phyloP scores from a whole-genome alignment of 805 yeast species.

The Monosporozyma unispora region DNA sequence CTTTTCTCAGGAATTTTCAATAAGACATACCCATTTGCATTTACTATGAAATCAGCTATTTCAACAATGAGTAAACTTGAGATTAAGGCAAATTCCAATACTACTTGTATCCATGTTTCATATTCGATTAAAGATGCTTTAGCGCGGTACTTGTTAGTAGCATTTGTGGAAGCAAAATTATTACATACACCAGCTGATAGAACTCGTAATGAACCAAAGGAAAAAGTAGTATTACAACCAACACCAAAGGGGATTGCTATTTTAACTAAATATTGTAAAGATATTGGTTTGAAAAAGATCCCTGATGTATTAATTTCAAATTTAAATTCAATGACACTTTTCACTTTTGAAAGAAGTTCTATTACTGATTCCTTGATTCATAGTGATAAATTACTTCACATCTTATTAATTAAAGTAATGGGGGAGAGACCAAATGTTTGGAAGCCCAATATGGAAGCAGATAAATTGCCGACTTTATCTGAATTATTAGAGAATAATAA shows the following conservation, averaged over 20 bases:
- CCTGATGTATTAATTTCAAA: constrained; percentile 45
- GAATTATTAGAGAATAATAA: constrained; percentile 25
- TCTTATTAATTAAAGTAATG: constrained; percentile 53
- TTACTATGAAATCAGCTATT: constrained; percentile 44
- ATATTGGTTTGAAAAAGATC: constrained; percentile 41
- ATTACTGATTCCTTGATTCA: constrained; percentile 49
- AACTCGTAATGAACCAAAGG: constrained; percentile 44
- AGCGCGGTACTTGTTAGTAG: constrained; percentile 38
- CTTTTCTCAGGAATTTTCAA: constrained; percentile 8
- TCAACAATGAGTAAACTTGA: constrained; percentile 40
- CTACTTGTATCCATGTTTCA: constrained; percentile 45
- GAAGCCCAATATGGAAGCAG: constrained; percentile 48
- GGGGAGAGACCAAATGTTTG: constrained; percentile 66
- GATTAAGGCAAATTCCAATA: constrained; percentile 39
- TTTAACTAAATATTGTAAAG: constrained; percentile 49
- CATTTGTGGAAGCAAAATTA: constrained; percentile 52
- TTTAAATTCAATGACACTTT: constrained; percentile 64
- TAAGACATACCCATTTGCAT: constrained; percentile 42
- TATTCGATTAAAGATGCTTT: constrained; percentile 45
- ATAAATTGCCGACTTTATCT: constrained; percentile 34
- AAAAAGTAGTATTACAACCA: constrained; percentile 53
- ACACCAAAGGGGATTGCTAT: constrained; percentile 85
- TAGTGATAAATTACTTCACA: constrained; percentile 54
- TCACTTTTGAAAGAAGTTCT: constrained; percentile 56
- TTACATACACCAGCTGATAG: constrained; percentile 70